phyloP scores from a whole-genome alignment of 441 rosid genomes.

The Euphorbia schlechtendalii region DNA sequence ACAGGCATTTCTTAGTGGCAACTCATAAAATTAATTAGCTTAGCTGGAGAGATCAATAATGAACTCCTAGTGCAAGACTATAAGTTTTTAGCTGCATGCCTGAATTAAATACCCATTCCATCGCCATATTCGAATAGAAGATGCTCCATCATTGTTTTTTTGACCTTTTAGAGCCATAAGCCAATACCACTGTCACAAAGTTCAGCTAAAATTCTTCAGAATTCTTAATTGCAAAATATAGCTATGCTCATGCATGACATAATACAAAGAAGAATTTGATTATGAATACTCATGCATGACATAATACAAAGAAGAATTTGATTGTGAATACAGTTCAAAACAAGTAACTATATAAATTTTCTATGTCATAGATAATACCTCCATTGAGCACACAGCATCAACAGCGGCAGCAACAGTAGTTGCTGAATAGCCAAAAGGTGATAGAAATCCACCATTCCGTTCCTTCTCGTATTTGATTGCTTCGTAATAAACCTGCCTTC shows the following conservation, averaged over 20 bases:
- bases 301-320: background rate
- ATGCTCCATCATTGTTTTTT: slow-evolving; percentile 24
- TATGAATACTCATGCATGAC: background rate
- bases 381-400: slow-evolving; percentile 71
- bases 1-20: slow-evolving; percentile 9
- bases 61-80: slow-evolving; percentile 1
- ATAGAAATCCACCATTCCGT: slow-evolving; percentile 73
- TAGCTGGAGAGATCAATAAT: background rate
- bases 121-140: slow-evolving; percentile 58
- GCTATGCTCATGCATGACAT: background rate
- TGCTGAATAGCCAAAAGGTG: slow-evolving; percentile 86
- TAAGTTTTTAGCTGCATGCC: slow-evolving; percentile 34
- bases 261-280: background rate
- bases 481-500: slow-evolving; percentile 73
- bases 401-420: slow-evolving; percentile 59
- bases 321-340: background rate
- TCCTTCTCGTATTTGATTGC: slow-evolving; percentile 72
- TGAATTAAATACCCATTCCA: slow-evolving; percentile 83
- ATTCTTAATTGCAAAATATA: slow-evolving; percentile 12
- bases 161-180: slow-evolving; percentile 55
- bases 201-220: slow-evolving; percentile 20
- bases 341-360: background rate
- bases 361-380: slow-evolving; percentile 40
- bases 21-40: slow-evolving; percentile 3
- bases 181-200: slow-evolving; percentile 73